These are phyloP conservation scores for Peniophora sp. DNA, from an alignment of 1,284 basidiomycete species.

Conservation along the genomic window DNA sequence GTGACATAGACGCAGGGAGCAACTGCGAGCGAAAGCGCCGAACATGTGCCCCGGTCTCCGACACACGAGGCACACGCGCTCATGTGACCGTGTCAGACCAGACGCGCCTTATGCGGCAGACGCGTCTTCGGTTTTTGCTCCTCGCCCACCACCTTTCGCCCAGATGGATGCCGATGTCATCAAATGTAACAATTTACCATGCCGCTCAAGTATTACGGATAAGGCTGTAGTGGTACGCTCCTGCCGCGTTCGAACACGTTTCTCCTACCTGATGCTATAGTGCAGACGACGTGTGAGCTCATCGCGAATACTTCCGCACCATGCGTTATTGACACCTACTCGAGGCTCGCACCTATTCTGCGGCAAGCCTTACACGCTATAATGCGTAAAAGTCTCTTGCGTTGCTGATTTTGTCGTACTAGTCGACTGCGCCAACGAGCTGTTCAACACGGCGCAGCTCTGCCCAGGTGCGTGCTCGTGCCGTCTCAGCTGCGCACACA, in stretches of 20 bases:
- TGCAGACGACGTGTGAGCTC: conserved; percentile 26
- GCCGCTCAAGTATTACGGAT: conserved; percentile 55
- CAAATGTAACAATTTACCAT: conserved; percentile 63
- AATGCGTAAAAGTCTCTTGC: not conserved
- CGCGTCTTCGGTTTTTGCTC: not conserved
- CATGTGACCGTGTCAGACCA: too few relatives aligned
- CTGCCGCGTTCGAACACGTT: not conserved
- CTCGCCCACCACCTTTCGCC: not conserved
- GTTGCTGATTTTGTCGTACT: not conserved
- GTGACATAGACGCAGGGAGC: too few relatives aligned
- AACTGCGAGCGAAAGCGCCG: too few relatives aligned
- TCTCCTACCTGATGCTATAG: not conserved
- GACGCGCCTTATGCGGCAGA: not conserved
- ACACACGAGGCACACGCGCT: too few relatives aligned
- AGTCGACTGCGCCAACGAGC: conserved; percentile 80
- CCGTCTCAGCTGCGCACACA: not conserved
- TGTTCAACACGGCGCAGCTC: conserved; percentile 66
- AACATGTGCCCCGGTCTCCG: too few relatives aligned
- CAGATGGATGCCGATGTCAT: conserved; percentile 46
- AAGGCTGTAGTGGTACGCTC: conserved; percentile 73
- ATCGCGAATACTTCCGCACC: not conserved
- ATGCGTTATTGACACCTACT: not conserved
- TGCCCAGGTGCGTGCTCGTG: conserved; percentile 52
- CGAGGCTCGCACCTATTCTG: conserved; percentile 79
- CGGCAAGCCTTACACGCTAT: conserved; percentile 31